Base-by-base conservation (phyloP, 2,329 filamentous ascomycete species). In the Curvularia sp. region DNA sequence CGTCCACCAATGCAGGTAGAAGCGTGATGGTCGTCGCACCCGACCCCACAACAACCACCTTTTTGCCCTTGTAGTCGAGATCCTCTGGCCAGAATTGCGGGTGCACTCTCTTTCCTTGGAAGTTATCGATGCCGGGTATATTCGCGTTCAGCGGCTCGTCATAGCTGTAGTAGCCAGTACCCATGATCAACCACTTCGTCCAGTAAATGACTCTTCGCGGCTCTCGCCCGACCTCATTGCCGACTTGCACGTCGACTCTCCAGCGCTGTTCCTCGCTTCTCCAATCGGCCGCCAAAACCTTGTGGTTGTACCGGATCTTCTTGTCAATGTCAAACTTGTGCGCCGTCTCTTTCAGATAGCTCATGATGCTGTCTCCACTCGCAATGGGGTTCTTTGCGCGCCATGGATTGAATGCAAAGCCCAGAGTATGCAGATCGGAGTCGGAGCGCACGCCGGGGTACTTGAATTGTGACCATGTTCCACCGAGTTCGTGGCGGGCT, bases 21-120 rank as follows among this genome's bases (percentile, higher is more conserved):
- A 96, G 81, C 0, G 92, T 95, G 48, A 94, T 79, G 6, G 91
- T 89, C 0, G 92, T 96, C 2, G 92, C 92, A 7, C 92, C 92
- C 15, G 86, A 89, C 15, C 91, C 91, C 61, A 95, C 86, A 57
- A 94, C 81, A 42, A 91, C 83, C 21, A 94, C 81, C 43, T 85
- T 85, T 76, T 93, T 92, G 73, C 81, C 80, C 5, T 80, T 76
- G 72, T 89, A 89, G 67, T 91, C 84, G 38, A 90, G 78, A 47
- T 87, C 82, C 55, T 88, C 79, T 0, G 89, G 89, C 91, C 91
- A 94, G 77, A 90, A 91, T 66, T 92, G 89, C 1, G 90, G 89
- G 61, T 92, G 89, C 1, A 90, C 79, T 13, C 86, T 78, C 38
- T 81, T 74, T 30, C 89, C 89, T 54, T 82, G 74, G 78, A 93